Evolutionary conservation across 768 basidiomycete species (phyloP), one percentile per base, ranked within the genome.

Genomic region (Suillus luteus): DNA sequence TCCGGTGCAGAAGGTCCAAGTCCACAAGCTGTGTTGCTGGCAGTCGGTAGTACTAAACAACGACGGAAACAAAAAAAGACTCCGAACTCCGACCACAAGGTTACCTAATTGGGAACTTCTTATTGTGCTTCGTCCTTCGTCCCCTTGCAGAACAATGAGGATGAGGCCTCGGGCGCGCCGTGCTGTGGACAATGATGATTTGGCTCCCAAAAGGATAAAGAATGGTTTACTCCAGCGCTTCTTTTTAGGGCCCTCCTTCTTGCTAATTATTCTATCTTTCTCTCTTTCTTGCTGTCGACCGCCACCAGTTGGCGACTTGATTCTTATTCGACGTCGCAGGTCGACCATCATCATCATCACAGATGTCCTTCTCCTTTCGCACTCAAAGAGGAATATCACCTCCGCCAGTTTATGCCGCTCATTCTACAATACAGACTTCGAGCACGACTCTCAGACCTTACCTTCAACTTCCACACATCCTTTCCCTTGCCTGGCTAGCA

Each of bases 401-500:
- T 37, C 84, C 87, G 38, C 84, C 86, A 58, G 79, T 78, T 71
- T 86, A 88, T 79, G 85, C 85, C 80, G 72, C 81, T 78, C 77
- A 67, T 74, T 82, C 82, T 37, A 71, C 73, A 33, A 54, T 65
- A 62, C 70, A 48, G 33, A 67, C 67, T 41, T 65, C 72, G 44
- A 62, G 72, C 55, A 77, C 71, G 55, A 73, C 79, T 19, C 86
- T 95, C 63, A 88, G 83, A 65, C 92, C 95, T 9, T 96, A 96
- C 75, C 88, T 98, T 57, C 83, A 87, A 67, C 89, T 95, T 41
- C 82, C 87, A 35, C 88, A 96, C 70, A 83, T 94, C 54, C 84
- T 96, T 37, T 93, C 94, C 27, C 85, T 96, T 14, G 84, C 92
- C 72, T 92, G 94, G 90, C 89, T 98, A 44, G 93, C 95, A 10